Evolutionary conservation across 176 grass and related monocot species (phyloP).

Genomic region (Puccinellia tenuiflora): DNA sequence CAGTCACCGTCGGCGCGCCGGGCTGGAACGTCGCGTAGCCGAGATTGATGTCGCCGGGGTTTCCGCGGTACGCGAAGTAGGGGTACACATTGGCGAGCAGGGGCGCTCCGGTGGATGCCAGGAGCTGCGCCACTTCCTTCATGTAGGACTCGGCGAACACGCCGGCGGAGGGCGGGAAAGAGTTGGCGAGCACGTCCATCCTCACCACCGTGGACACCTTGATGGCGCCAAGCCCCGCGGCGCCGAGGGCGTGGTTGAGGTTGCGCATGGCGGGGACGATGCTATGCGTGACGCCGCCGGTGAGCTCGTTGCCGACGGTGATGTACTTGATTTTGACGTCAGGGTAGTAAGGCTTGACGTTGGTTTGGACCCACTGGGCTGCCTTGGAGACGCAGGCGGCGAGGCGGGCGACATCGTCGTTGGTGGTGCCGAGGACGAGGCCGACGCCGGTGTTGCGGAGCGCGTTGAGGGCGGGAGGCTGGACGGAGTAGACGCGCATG

Average conservation of each 20-base stretch:
- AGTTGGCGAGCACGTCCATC: background rate
- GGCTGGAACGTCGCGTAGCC: background rate
- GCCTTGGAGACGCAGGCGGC: slow-evolving; percentile 23
- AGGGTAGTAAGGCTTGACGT: slow-evolving; percentile 30
- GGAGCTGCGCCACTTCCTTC: background rate
- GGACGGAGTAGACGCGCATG: slow-evolving; percentile 40
- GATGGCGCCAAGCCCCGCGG: background rate
- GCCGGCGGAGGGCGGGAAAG: background rate
- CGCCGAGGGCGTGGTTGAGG: background rate
- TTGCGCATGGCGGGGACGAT: background rate
- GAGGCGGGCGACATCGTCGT: slow-evolving; percentile 24
- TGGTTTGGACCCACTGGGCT: slow-evolving; percentile 20
- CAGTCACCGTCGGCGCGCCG: background rate
- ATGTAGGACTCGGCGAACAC: background rate
- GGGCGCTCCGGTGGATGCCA: background rate
- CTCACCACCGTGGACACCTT: background rate
- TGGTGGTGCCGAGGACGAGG: slow-evolving; percentile 38
- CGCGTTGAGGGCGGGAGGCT: slow-evolving; percentile 22
- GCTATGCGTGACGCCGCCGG: slow-evolving; percentile 11
- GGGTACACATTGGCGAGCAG: slow-evolving; percentile 1
- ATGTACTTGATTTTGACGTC: slow-evolving; percentile 53
- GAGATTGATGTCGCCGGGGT: background rate
- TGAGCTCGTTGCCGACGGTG: slow-evolving; percentile 54
- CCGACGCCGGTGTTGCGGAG: slow-evolving; percentile 31
- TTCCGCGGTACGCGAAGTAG: background rate